Evolutionary conservation across 805 yeast genomes (phyloP).

Genomic region (Cyberlindnera veronae): DNA sequence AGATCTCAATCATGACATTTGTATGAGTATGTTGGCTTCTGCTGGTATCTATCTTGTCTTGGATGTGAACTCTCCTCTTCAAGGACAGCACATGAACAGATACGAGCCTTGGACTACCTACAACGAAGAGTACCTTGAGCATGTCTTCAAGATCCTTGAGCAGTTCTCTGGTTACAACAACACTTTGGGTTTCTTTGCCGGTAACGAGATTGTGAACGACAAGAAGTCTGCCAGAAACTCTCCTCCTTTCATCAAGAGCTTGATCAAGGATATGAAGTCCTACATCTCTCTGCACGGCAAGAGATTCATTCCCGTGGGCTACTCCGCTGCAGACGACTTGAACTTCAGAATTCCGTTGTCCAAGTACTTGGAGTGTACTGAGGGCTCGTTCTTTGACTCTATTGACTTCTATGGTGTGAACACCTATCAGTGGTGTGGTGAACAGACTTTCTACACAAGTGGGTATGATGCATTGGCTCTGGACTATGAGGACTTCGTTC

Average conservation of each 20-base stretch:
- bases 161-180: conserved; percentile 83
- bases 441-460: conserved; percentile 74
- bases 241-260: conserved; percentile 73
- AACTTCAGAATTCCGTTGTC: conserved; percentile 73
- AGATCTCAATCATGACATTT: conserved; percentile 73
- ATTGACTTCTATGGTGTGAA: conserved; percentile 92
- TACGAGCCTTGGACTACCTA: conserved; percentile 94
- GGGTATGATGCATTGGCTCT: conserved; percentile 70
- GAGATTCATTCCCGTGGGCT: conserved; percentile 83
- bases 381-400: conserved; percentile 41
- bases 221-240: conserved; percentile 61
- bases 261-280: conserved; percentile 75
- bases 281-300: conserved; percentile 58
- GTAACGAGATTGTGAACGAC: conserved; percentile 88
- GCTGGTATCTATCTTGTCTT: conserved; percentile 91
- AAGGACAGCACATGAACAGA: conserved; percentile 75
- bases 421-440: conserved; percentile 97
- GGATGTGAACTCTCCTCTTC: conserved; percentile 87
- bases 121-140: conserved; percentile 63
- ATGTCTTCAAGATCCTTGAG: conserved; percentile 73
- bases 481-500: conserved; percentile 63
- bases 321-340: conserved; percentile 94
- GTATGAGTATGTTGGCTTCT: conserved; percentile 87
- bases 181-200: conserved; percentile 88
- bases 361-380: conserved; percentile 71